phyloP scores from a whole-genome alignment of 106 monocot genomes.

The Dendrobium chrysotoxum region DNA sequence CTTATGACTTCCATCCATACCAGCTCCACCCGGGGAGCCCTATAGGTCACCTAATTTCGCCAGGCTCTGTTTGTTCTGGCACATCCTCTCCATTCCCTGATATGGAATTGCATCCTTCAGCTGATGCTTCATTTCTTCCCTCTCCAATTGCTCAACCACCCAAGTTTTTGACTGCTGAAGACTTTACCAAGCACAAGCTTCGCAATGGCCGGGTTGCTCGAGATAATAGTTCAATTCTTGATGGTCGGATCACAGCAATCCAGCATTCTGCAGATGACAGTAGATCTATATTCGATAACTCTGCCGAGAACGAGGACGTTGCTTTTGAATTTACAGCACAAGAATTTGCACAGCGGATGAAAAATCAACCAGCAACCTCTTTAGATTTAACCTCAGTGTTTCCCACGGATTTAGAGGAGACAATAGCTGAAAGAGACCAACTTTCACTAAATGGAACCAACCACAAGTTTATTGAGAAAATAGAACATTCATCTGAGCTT shows the following conservation, averaged over 20 bases:
- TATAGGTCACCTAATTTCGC: slow-evolving; percentile 11
- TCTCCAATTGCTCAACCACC: neutral
- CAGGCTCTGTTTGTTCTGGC: slow-evolving; percentile 4
- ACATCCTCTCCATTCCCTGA: slow-evolving; percentile 10
- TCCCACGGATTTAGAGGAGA: neutral
- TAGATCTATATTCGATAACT: neutral
- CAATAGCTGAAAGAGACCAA: too few species aligned
- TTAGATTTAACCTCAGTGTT: neutral
- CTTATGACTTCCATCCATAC: neutral
- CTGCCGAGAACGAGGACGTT: neutral
- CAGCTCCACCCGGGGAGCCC: slow-evolving; percentile 7
- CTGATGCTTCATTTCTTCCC: neutral
- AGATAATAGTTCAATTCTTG: slow-evolving; percentile 3
- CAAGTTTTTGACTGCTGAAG: neutral
- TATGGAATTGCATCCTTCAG: slow-evolving; percentile 5
- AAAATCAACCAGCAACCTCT: neutral
- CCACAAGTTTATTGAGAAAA: too few species aligned
- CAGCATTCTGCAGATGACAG: neutral
- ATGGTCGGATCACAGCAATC: slow-evolving; percentile 7
- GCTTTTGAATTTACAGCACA: slow-evolving; percentile 7
- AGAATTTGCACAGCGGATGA: neutral
- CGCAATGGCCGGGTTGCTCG: neutral
- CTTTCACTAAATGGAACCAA: neutral
- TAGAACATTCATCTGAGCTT: neutral
- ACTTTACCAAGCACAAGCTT: neutral